Evolutionary conservation across 1,284 basidiomycete species (phyloP).

Genomic region (Apiotrichum akiyoshidainum): DNA sequence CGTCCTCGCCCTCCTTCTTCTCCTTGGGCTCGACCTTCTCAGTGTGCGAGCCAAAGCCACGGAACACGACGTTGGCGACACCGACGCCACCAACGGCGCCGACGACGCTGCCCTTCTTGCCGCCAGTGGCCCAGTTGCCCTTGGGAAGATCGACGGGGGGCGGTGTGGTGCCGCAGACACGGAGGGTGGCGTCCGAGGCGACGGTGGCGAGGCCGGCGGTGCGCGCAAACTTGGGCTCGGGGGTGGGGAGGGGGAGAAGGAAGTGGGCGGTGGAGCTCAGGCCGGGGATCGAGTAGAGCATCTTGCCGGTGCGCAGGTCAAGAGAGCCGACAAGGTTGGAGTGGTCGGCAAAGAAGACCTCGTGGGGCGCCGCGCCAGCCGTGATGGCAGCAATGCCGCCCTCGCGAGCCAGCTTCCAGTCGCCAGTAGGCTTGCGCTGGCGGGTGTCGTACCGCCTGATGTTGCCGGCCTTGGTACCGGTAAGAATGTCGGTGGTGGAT

Average conservation of each 20-base stretch:
- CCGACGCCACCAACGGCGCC: slow-evolving; percentile 68
- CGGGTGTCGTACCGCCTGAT: slow-evolving; percentile 78
- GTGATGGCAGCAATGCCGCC: slow-evolving; percentile 67
- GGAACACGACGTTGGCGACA: slow-evolving; percentile 57
- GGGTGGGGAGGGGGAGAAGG: slow-evolving; percentile 33
- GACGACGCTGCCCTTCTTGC: slow-evolving; percentile 61
- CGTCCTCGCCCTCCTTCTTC: slow-evolving; percentile 25
- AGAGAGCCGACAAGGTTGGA: slow-evolving; percentile 66
- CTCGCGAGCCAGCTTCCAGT: slow-evolving; percentile 49
- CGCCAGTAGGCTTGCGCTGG: slow-evolving; percentile 59
- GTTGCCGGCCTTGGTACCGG: slow-evolving; percentile 73
- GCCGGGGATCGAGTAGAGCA: slow-evolving; percentile 64
- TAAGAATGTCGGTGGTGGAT: slow-evolving; percentile 57
- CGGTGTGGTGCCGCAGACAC: slow-evolving; percentile 66
- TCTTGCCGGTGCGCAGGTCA: slow-evolving; percentile 69
- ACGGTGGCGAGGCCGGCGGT: slow-evolving; percentile 38
- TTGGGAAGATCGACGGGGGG: slow-evolving; percentile 59
- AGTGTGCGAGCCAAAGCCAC: slow-evolving; percentile 38
- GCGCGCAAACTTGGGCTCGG: slow-evolving; percentile 1
- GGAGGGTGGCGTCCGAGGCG: slow-evolving; percentile 53
- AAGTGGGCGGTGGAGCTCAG: slow-evolving; percentile 40
- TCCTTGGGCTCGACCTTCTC: slow-evolving; percentile 54
- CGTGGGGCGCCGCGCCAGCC: slow-evolving; percentile 47
- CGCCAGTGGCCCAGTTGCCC: slow-evolving; percentile 54
- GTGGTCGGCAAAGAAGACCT: slow-evolving; percentile 71